These are phyloP conservation scores for Tetracladium marchalianum DNA, from an alignment of 495 filamentous ascomycete genomes.

Conservation along the genomic window DNA sequence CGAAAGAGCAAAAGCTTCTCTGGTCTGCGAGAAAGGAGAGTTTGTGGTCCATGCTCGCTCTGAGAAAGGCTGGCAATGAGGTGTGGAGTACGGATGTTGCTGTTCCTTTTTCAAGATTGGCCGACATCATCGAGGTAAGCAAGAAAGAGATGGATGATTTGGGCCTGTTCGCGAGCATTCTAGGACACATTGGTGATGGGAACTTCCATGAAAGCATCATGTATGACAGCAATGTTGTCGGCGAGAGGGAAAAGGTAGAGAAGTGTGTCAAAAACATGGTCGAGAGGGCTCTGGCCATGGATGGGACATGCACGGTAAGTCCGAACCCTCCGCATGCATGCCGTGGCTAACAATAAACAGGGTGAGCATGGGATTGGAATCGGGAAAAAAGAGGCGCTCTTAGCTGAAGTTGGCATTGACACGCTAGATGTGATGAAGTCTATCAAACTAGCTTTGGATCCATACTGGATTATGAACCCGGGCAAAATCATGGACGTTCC, in stretches of 20 bases:
- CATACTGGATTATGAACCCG: conserved; percentile 83
- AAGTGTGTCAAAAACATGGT: conserved; percentile 83
- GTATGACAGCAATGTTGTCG: conserved; percentile 59
- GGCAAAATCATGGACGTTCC: conserved; percentile 76
- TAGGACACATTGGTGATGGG: conserved; percentile 76
- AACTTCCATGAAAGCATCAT: conserved; percentile 91
- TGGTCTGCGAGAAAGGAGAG: conserved; percentile 72
- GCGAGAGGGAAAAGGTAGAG: conserved; percentile 63
- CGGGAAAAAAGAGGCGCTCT: conserved; percentile 72
- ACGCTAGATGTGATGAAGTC: conserved; percentile 79
- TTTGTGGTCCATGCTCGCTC: conserved; percentile 65
- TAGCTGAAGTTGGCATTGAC: conserved; percentile 72
- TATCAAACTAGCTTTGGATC: conserved; percentile 79
- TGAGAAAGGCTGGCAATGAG: conserved; percentile 50
- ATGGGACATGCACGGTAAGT: conserved; percentile 74
- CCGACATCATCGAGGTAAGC: conserved; percentile 83
- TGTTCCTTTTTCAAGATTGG: conserved; percentile 75
- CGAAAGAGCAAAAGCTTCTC: conserved; percentile 55
- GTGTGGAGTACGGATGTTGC: conserved; percentile 78
- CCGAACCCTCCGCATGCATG: neutral
- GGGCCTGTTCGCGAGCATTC: conserved; percentile 74
- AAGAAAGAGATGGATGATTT: conserved; percentile 83
- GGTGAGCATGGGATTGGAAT: conserved; percentile 86
- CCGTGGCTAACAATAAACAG: conserved; percentile 16
- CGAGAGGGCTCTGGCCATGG: conserved; percentile 78